Evolutionary conservation across 75 land plant species (phyloP).

Genomic region (Picea sitchensis): DNA sequence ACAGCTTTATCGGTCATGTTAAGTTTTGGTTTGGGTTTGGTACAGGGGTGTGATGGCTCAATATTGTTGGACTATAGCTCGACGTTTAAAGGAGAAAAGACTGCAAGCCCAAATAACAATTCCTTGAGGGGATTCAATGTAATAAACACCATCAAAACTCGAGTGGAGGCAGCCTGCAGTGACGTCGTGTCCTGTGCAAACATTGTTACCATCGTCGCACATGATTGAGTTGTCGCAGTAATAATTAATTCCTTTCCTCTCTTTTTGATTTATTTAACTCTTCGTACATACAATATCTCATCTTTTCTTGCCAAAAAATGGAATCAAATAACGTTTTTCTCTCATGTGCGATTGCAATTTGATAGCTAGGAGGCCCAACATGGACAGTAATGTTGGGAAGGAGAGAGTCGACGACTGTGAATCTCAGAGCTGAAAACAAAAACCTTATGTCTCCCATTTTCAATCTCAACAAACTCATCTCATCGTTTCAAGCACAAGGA

Average conservation of each 20-base stretch:
- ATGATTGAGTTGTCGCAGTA: constrained; percentile 21
- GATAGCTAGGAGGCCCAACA: constrained; percentile 30
- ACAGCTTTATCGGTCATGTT: background rate
- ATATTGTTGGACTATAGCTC: constrained; percentile 48
- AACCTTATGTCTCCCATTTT: constrained; percentile 9
- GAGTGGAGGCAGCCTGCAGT: constrained; percentile 39
- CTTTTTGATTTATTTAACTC: background rate
- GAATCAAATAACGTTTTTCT: background rate
- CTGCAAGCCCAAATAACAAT: constrained; percentile 33
- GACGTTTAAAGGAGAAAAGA: constrained; percentile 34
- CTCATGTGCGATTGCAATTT: background rate
- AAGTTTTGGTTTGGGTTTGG: no score
- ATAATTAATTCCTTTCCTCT: background rate
- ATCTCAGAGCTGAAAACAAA: constrained; percentile 8
- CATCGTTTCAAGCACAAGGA: constrained; percentile 10
- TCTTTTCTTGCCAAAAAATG: background rate
- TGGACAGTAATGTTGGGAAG: constrained; percentile 34
- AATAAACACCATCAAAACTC: constrained; percentile 36
- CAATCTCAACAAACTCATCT: constrained; percentile 10
- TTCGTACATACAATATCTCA: background rate
- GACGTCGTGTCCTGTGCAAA: constrained; percentile 64
- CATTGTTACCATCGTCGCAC: constrained; percentile 37
- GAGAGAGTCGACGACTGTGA: constrained; percentile 28
- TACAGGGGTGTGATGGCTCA: constrained; percentile 71
- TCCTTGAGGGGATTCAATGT: constrained; percentile 37